These are phyloP conservation scores for Boechera retrofracta DNA, from an alignment of 345 rosid genomes.

Conservation along the genomic window DNA sequence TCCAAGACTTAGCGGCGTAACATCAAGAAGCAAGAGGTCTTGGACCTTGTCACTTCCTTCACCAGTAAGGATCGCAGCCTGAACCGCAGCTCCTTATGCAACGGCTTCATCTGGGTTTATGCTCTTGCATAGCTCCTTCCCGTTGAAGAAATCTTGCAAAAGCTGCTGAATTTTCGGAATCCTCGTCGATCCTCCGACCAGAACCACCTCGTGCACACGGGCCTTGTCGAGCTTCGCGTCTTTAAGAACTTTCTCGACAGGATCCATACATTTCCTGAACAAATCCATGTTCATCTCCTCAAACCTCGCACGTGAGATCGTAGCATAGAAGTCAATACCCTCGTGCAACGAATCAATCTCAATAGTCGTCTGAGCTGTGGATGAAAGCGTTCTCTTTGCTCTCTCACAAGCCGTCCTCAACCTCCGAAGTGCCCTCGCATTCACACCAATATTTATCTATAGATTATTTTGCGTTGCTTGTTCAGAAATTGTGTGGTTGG, in stretches of 20 bases:
- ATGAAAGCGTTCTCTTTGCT: slow-evolving; percentile 73
- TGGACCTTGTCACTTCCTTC: slow-evolving; percentile 57
- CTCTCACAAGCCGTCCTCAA: slow-evolving; percentile 76
- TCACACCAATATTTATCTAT: slow-evolving; percentile 48
- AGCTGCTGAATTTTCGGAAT: slow-evolving; percentile 58
- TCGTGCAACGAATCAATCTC: slow-evolving; percentile 58
- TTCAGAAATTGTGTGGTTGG: too few relatives aligned
- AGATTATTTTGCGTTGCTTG: too few relatives aligned
- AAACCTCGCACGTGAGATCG: slow-evolving; percentile 54
- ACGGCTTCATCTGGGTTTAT: slow-evolving; percentile 60
- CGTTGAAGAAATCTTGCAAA: slow-evolving; percentile 54
- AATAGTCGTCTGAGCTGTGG: slow-evolving; percentile 52
- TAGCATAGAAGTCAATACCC: slow-evolving; percentile 52
- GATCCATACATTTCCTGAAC: slow-evolving; percentile 57
- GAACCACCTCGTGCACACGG: slow-evolving; percentile 52
- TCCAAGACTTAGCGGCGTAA: slow-evolving; percentile 53
- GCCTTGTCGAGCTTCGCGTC: slow-evolving; percentile 50
- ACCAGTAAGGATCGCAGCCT: slow-evolving; percentile 55
- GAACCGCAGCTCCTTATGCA: slow-evolving; percentile 57
- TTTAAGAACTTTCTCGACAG: slow-evolving; percentile 54
- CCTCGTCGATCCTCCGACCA: slow-evolving; percentile 57
- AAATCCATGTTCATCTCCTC: slow-evolving; percentile 61
- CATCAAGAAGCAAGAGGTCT: slow-evolving; percentile 53
- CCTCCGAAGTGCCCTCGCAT: slow-evolving; percentile 70
- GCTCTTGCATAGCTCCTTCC: slow-evolving; percentile 57